Evolutionary conservation across 441 rosid species (phyloP).

Genomic region (Kokia cookei): DNA sequence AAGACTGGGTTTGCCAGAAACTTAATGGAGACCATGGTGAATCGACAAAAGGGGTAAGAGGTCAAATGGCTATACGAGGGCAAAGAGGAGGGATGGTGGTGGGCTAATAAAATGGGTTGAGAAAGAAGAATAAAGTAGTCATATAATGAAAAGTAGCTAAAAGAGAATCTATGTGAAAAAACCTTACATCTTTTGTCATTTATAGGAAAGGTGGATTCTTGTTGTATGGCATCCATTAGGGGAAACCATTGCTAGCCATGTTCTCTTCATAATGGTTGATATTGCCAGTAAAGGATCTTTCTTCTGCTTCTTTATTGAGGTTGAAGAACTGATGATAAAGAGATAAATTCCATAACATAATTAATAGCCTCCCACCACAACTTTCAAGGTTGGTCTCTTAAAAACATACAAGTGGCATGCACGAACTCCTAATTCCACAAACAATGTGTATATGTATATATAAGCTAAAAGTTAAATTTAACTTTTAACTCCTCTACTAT

Average conservation of each 20-base stretch:
- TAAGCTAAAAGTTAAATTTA: too few species aligned
- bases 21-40: conserved; percentile 24
- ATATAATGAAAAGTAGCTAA: conserved; percentile 12
- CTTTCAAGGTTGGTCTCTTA: neutral
- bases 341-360: conserved; percentile 2
- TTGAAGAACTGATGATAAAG: conserved; percentile 1
- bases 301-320: neutral
- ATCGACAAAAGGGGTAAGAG: conserved; percentile 2
- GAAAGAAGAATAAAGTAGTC: conserved; percentile 30
- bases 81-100: neutral
- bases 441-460: neutral
- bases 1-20: conserved; percentile 2
- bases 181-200: conserved; percentile 16
- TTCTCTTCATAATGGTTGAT: neutral
- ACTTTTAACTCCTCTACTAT: too few species aligned
- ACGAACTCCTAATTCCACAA: neutral
- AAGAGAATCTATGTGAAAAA: conserved; percentile 30
- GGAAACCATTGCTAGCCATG: neutral
- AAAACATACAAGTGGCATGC: neutral
- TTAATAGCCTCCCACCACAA: conserved; percentile 1
- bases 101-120: conserved; percentile 25
- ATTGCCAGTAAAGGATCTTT: neutral
- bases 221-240: neutral
- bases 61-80: neutral
- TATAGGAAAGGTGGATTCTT: conserved; percentile 23